These are phyloP conservation scores for Paramecium pentaurelia DNA, from an alignment of 73 alveolate species.

Conservation along the genomic window DNA sequence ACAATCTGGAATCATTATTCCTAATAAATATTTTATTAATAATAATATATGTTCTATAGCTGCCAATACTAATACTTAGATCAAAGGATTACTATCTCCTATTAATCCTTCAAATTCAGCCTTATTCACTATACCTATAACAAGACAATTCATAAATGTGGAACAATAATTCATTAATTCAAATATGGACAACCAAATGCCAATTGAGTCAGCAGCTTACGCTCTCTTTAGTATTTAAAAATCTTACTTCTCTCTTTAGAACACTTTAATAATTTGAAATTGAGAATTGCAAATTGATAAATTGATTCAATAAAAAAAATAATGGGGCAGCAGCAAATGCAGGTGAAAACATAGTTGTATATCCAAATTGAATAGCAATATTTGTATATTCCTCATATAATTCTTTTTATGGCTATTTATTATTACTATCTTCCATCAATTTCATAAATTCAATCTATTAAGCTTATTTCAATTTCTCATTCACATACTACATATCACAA, in stretches of 20 bases:
- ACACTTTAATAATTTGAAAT: neutral
- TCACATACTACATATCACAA: neutral
- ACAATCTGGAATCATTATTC: neutral
- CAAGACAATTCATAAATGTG: constrained; percentile 23
- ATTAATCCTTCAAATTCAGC: neutral
- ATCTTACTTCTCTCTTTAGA: neutral
- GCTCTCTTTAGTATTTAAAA: neutral
- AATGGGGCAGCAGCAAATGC: constrained; percentile 16
- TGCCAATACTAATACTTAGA: neutral
- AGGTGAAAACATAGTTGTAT: constrained; percentile 13
- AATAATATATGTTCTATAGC: neutral
- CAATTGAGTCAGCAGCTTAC: constrained; percentile 12
- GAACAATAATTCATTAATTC: constrained; percentile 1
- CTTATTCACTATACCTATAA: neutral
- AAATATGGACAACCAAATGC: neutral
- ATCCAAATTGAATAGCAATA: constrained; percentile 19
- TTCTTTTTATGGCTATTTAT: neutral
- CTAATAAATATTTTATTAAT: neutral
- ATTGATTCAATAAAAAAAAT: neutral
- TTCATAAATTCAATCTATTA: neutral
- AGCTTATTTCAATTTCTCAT: neutral
- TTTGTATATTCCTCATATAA: neutral
- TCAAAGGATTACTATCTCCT: neutral
- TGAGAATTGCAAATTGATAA: neutral
- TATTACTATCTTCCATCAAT: neutral